These are phyloP conservation scores for Metroxylon sagu DNA, from an alignment of 176 grass and related monocot species.

Conservation along the genomic window DNA sequence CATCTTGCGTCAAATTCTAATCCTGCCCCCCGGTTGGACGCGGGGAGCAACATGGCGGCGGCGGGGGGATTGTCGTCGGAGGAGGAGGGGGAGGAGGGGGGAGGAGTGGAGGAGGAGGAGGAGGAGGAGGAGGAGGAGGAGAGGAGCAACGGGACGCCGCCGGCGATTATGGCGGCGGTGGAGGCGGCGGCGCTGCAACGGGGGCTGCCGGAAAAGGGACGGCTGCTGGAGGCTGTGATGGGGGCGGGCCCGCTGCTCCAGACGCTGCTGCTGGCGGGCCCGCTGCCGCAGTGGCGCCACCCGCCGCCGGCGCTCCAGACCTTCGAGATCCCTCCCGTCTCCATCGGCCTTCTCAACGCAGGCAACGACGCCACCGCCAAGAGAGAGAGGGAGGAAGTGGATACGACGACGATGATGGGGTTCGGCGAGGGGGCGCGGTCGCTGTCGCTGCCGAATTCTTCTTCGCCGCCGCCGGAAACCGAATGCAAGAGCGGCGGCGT, in stretches of 20 bases:
- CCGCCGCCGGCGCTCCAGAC: constrained; percentile 41
- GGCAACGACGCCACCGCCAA: too few relatives aligned
- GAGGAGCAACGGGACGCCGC: constrained; percentile 6
- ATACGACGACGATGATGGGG: too few relatives aligned
- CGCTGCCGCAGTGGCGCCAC: constrained; percentile 91
- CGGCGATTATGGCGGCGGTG: constrained; percentile 18
- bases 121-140: constrained; percentile 15
- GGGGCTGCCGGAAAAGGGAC: constrained; percentile 69
- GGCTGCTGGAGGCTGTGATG: constrained; percentile 80
- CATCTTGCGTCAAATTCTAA: too few relatives aligned
- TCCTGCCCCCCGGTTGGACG: not conserved
- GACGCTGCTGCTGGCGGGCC: constrained; percentile 74
- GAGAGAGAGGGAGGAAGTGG: too few relatives aligned
- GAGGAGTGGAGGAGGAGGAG: not conserved
- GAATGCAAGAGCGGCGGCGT: too few relatives aligned
- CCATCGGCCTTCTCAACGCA: too few relatives aligned
- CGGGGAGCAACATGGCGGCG: not conserved
- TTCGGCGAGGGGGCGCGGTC: too few relatives aligned
- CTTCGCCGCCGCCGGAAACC: too few relatives aligned
- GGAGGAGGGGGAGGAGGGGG: too few relatives aligned
- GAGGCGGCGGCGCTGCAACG: constrained; percentile 47
- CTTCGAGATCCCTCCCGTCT: constrained; percentile 52
- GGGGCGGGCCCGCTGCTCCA: constrained; percentile 68
- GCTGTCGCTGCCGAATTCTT: too few relatives aligned
- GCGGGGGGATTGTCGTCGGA: not conserved